Conservation (phyloP, 2,329 filamentous ascomycete genomes). For the Curvularia lunata region DNA sequence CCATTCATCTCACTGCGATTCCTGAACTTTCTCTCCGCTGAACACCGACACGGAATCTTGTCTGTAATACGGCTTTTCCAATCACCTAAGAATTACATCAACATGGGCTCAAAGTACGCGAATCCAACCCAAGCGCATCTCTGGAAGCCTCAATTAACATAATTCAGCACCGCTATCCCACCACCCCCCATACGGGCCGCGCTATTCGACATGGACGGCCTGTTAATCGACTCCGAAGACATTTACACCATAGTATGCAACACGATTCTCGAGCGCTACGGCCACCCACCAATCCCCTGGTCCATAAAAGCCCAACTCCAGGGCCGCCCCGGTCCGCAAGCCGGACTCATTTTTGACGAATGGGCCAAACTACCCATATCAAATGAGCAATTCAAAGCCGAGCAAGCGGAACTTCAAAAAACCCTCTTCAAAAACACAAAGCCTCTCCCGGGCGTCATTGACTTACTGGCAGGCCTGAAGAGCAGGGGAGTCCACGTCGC, state of each 20-base stretch:
- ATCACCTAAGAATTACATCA: not conserved
- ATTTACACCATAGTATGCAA: constrained; percentile 86
- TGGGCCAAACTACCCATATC: constrained; percentile 88
- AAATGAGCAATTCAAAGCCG: constrained; percentile 67
- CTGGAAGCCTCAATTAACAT: not conserved
- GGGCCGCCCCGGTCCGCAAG: constrained; percentile 65
- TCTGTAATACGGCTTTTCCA: not conserved
- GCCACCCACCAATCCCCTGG: constrained; percentile 82
- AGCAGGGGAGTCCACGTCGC: constrained; percentile 75
- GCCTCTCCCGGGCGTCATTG: constrained; percentile 77
- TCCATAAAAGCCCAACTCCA: constrained; percentile 88
- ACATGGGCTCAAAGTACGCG: constrained; percentile 26
- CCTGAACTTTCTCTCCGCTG: constrained; percentile 9
- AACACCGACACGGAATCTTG: not conserved
- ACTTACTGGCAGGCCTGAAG: constrained; percentile 68
- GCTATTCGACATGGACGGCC: constrained; percentile 98
- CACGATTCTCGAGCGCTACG: constrained; percentile 75
- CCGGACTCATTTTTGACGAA: constrained; percentile 69
- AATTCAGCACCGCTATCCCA: constrained; percentile 22
- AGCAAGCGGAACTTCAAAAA: constrained; percentile 69
- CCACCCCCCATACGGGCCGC: constrained; percentile 83
- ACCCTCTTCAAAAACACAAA: constrained; percentile 75
- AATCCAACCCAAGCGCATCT: not conserved
- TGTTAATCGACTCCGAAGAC: constrained; percentile 93
- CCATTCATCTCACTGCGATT: constrained; percentile 20